phyloP scores from a whole-genome alignment of 805 yeast genomes.

The Candida oleophila region DNA sequence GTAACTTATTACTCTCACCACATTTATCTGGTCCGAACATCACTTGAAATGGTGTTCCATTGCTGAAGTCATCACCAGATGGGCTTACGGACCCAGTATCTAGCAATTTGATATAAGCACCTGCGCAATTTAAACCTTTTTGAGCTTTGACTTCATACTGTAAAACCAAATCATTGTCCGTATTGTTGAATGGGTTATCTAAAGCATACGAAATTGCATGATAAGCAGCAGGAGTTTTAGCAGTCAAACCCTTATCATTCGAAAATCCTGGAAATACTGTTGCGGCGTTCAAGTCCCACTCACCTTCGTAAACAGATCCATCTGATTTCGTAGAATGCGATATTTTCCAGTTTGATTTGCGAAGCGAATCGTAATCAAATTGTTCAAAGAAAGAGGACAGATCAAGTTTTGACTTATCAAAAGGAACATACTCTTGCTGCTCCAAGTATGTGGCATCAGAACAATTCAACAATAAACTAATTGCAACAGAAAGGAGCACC shows the following conservation, averaged over 20 bases:
- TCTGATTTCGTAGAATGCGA: constrained; percentile 56
- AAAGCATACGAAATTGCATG: constrained; percentile 76
- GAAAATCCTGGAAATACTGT: constrained; percentile 53
- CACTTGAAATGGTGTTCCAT: constrained; percentile 72
- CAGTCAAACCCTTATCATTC: constrained; percentile 74
- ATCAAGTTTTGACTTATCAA: constrained; percentile 32
- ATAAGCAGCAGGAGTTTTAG: constrained; percentile 72
- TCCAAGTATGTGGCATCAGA: neutral
- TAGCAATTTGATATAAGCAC: constrained; percentile 81
- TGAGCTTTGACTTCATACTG: constrained; percentile 91
- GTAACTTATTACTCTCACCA: constrained; percentile 77
- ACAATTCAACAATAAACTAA: neutral
- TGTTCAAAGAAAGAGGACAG: constrained; percentile 63
- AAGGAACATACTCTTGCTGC: constrained; percentile 9
- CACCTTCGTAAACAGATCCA: constrained; percentile 62
- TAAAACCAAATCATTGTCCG: constrained; percentile 65
- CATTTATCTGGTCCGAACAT: constrained; percentile 97
- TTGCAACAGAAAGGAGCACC: neutral
- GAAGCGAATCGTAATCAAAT: constrained; percentile 36
- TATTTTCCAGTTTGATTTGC: constrained; percentile 40
- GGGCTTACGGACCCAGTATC: constrained; percentile 35
- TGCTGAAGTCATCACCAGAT: constrained; percentile 49
- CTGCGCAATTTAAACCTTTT: constrained; percentile 79
- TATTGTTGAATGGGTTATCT: constrained; percentile 57
- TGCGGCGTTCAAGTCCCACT: constrained; percentile 67